phyloP scores from a whole-genome alignment of 164 flowering plant genomes.

The Vitis riparia region DNA sequence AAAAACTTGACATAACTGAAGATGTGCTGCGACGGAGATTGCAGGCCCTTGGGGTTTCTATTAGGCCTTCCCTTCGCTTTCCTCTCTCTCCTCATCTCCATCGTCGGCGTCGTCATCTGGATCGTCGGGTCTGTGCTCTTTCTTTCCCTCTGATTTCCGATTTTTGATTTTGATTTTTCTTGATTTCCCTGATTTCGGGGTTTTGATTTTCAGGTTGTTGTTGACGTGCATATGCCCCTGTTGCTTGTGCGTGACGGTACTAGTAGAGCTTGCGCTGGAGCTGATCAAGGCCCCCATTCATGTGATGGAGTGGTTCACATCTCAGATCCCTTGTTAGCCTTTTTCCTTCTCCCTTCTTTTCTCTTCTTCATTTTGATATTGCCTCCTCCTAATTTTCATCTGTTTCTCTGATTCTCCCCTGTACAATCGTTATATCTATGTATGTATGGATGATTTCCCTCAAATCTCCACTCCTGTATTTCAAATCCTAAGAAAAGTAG shows the following conservation, averaged over 20 bases:
- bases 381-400: no score
- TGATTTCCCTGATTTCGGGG: not conserved
- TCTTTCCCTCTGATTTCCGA: not conserved
- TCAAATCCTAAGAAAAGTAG: no score
- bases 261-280: conserved; percentile 73
- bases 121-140: conserved; percentile 59
- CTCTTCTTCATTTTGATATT: not conserved
- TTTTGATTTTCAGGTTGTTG: conserved; percentile 45
- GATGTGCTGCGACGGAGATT: conserved; percentile 51
- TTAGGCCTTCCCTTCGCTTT: conserved; percentile 85
- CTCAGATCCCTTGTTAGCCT: conserved; percentile 74
- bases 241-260: conserved; percentile 79
- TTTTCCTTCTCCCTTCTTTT: not conserved
- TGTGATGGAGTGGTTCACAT: conserved; percentile 93
- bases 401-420: not conserved
- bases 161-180: not conserved
- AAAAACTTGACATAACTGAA: not conserved
- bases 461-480: no score
- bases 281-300: conserved; percentile 85
- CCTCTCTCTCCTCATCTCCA: conserved; percentile 63
- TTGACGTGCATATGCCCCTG: conserved; percentile 85
- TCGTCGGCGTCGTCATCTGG: conserved; percentile 75
- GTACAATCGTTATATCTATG: not conserved
- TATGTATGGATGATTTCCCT: not conserved
- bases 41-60: conserved; percentile 81